phyloP scores from a whole-genome alignment of 2,329 filamentous ascomycete genomes.

The Fusarium sp. region DNA sequence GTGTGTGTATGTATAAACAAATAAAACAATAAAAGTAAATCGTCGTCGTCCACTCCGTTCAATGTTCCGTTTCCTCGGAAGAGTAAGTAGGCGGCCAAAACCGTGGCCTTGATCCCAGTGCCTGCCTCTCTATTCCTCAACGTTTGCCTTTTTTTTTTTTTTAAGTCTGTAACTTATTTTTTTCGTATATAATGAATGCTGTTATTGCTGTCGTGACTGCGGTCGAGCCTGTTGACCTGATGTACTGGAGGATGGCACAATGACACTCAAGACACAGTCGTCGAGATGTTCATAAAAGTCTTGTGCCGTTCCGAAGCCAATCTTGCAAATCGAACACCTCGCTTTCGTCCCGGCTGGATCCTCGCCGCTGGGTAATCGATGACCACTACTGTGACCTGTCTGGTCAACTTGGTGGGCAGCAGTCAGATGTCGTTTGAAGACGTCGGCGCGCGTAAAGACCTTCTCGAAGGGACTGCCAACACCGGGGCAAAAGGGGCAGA shows the following conservation, averaged over 20 bases:
- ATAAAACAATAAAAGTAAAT: slow-evolving; percentile 20
- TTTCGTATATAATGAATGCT: not conserved
- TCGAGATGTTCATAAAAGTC: slow-evolving; percentile 98
- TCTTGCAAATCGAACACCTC: slow-evolving; percentile 91
- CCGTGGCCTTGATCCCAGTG: slow-evolving; percentile 17
- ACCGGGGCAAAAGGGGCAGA: slow-evolving; percentile 95
- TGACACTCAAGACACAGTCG: slow-evolving; percentile 71
- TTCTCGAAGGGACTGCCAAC: slow-evolving; percentile 90
- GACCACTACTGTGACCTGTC: slow-evolving; percentile 86
- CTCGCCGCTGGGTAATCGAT: slow-evolving; percentile 48
- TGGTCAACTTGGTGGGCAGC: slow-evolving; percentile 95
- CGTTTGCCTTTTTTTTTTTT: not conserved
- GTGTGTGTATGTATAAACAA: slow-evolving; percentile 1
- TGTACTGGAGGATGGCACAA: slow-evolving; percentile 57
- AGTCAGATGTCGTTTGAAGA: slow-evolving; percentile 96
- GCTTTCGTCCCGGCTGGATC: slow-evolving; percentile 67
- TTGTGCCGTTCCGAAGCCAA: slow-evolving; percentile 84
- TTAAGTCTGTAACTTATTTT: not conserved
- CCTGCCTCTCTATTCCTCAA: not conserved
- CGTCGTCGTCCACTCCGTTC: slow-evolving; percentile 3
- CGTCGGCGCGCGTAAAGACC: slow-evolving; percentile 95
- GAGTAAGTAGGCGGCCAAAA: slow-evolving; percentile 8
- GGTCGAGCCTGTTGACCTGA: slow-evolving; percentile 19
- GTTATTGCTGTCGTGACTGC: slow-evolving; percentile 22
- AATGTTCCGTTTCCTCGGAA: slow-evolving; percentile 13